Conservation (phyloP, 202 grass and related monocot species). For the Elaeis oleifera region DNA sequence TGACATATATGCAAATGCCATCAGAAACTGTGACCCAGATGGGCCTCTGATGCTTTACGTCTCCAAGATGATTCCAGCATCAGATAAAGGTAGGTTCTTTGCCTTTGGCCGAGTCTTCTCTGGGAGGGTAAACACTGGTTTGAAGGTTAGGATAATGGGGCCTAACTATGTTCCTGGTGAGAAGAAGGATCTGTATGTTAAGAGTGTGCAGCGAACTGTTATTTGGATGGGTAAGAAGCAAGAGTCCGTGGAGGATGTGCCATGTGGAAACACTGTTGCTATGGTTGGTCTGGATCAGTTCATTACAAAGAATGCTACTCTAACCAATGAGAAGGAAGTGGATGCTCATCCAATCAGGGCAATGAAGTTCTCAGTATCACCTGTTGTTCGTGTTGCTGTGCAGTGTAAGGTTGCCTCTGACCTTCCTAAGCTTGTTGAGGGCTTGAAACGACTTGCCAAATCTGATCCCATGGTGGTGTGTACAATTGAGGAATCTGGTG, state of each 20-base stretch:
- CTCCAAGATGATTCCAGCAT: conserved; percentile 15
- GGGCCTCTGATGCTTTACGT: conserved; percentile 11
- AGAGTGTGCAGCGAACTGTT: conserved; percentile 17
- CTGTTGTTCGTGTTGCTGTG: conserved; percentile 13
- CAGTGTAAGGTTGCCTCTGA: conserved; percentile 11
- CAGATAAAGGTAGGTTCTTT: conserved; percentile 12
- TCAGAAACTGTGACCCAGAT: conserved; percentile 3
- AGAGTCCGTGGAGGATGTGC: conserved; percentile 16
- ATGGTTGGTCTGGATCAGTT: conserved; percentile 14
- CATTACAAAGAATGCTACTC: conserved; percentile 16
- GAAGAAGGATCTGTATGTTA: conserved; percentile 13
- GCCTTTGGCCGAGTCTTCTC: conserved; percentile 16
- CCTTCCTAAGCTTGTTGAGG: conserved; percentile 12
- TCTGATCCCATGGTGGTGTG: conserved; percentile 16
- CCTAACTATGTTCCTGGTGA: conserved; percentile 5
- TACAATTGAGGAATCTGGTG: conserved; percentile 5
- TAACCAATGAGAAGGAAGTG: conserved; percentile 14
- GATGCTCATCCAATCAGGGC: conserved; percentile 11
- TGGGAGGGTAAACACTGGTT: conserved; percentile 1
- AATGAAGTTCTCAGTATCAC: conserved; percentile 7
- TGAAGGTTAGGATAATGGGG: conserved; percentile 16
- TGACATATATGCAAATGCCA: neutral
- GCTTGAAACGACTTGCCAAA: conserved; percentile 9
- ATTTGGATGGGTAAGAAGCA: conserved; percentile 19
- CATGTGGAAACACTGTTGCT: conserved; percentile 11